Evolutionary conservation across 306 rosid species (phyloP).

Genomic region (Arachis stenosperma): DNA sequence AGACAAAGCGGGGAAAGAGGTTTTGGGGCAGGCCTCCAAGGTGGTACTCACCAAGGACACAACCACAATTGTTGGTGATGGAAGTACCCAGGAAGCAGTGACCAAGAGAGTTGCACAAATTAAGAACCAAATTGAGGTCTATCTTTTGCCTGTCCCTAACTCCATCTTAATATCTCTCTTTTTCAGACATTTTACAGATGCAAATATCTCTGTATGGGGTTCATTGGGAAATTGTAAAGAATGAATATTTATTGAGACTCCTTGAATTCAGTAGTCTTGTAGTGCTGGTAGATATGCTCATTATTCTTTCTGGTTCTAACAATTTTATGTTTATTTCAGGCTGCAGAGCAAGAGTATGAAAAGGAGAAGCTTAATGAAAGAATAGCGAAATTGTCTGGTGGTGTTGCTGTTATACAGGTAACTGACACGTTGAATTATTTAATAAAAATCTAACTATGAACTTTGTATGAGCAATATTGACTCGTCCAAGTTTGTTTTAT

Average conservation of each 20-base stretch:
- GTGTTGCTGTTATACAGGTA: conserved; percentile 99
- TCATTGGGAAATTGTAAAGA: no score
- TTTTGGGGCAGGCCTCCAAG: conserved; percentile 88
- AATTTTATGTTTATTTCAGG: conserved; percentile 43
- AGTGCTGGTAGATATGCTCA: not conserved
- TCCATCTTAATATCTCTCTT: not conserved
- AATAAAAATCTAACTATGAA: not conserved
- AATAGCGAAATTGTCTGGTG: conserved; percentile 95
- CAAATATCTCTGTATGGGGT: no score
- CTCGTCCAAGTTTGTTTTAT: not conserved
- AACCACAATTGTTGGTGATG: conserved; percentile 94
- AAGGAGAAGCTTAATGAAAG: conserved; percentile 88
- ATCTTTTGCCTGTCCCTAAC: not conserved
- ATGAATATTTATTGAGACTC: no score
- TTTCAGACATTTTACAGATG: not conserved
- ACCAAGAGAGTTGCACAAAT: conserved; percentile 93
- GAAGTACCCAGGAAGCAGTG: conserved; percentile 96
- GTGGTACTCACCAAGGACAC: conserved; percentile 94
- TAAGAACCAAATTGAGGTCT: conserved; percentile 83
- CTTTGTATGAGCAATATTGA: not conserved
- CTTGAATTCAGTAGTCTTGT: no score
- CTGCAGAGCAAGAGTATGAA: conserved; percentile 96
- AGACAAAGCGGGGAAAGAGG: conserved; percentile 95
- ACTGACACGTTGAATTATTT: not conserved
- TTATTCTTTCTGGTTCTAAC: conserved; percentile 13